Evolutionary conservation across 2,329 filamentous ascomycete species (phyloP), one percentile per base, ranked within the genome.

Genomic region (Hyphodiscus sp.): DNA sequence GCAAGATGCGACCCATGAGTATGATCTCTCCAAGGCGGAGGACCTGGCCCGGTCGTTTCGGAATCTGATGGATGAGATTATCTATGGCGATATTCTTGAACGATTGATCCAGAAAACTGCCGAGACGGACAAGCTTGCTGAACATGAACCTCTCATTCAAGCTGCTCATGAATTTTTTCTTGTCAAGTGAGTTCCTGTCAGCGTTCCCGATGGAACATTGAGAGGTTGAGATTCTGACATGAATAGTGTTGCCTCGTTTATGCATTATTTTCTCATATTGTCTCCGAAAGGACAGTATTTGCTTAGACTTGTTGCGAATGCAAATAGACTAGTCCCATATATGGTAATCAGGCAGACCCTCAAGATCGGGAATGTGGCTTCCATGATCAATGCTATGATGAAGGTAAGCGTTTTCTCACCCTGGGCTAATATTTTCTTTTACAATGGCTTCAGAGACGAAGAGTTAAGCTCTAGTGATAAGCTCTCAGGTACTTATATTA

Each of bases 371-470:
- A 94, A 92, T 65, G 87, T 87, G 0, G 87, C 87, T 1, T 87
- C 83, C 19, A 91, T 94, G 88, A 84, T 92, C 52, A 87, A 79
- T 63, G 87, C 78, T 54, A 84, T 92, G 77, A 78, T 88, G 67
- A 79, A 76, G 50, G 72, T 92, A 26, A 26, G 23, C 23, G 3
- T 26, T 4, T 26, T 26, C 23, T 8, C 23, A 26, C 23, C 4
- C 3, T 26, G 3, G 23, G 8, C 3, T 4, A 8, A 8, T 26
- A 3, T 26, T 26, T 26, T 26, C 23, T 26, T 26, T 3, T 8
- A 8, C 23, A 26, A 26, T 26, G 23, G 23, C 23, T 26, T 8
- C 8, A 8, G 23, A 8, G 23, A 8, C 23, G 3, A 4, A 8
- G 23, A 26, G 23, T 26, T 8, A 26, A 26, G 23, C n/a, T n/a